A percentile compares a stretch with the other conserved stretches of the same genome.
Evolutionary conservation across 495 filamentous ascomycete genomes (phyloP).

Genomic region (Aspergillus cristatus): DNA sequence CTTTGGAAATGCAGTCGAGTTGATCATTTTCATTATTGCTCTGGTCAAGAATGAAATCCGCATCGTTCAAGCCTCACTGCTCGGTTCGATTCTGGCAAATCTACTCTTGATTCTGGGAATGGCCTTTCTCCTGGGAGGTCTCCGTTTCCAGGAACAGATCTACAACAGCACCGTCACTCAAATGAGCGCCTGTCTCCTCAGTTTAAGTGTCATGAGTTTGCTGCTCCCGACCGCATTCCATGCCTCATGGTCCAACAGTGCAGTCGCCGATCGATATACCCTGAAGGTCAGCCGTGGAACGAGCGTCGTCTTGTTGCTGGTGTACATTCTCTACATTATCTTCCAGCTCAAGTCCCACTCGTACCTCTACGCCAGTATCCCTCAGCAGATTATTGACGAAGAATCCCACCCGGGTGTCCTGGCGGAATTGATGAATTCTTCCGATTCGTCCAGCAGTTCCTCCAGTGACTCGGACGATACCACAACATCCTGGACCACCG

Average conservation of each 20-base stretch:
- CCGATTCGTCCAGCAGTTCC: conserved; percentile 51
- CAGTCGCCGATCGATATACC: conserved; percentile 55
- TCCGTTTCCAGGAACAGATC: conserved; percentile 84
- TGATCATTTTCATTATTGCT: conserved; percentile 63
- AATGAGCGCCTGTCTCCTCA: conserved; percentile 88
- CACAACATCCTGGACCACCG: conserved; percentile 61
- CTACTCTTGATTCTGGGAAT: conserved; percentile 83
- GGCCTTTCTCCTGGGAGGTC: conserved; percentile 77
- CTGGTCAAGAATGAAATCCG: conserved; percentile 61
- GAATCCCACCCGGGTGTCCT: conserved; percentile 76
- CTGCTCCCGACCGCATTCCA: conserved; percentile 85
- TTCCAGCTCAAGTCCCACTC: conserved; percentile 90
- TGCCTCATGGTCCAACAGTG: conserved; percentile 62
- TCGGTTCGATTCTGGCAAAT: conserved; percentile 84
- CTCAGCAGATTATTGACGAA: conserved; percentile 82
- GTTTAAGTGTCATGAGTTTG: conserved; percentile 79
- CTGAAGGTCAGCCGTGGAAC: conserved; percentile 82
- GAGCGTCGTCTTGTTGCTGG: conserved; percentile 76
- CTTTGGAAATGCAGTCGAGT: conserved; percentile 82
- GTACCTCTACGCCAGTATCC: conserved; percentile 85
- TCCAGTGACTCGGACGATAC: conserved; percentile 57
- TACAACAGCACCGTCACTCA: conserved; percentile 94
- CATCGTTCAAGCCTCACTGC: conserved; percentile 79
- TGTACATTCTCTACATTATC: conserved; percentile 77
- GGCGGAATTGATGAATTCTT: conserved; percentile 70